These are phyloP conservation scores for Zizania palustris DNA, from an alignment of 202 grass and related monocot species.

Conservation along the genomic window DNA sequence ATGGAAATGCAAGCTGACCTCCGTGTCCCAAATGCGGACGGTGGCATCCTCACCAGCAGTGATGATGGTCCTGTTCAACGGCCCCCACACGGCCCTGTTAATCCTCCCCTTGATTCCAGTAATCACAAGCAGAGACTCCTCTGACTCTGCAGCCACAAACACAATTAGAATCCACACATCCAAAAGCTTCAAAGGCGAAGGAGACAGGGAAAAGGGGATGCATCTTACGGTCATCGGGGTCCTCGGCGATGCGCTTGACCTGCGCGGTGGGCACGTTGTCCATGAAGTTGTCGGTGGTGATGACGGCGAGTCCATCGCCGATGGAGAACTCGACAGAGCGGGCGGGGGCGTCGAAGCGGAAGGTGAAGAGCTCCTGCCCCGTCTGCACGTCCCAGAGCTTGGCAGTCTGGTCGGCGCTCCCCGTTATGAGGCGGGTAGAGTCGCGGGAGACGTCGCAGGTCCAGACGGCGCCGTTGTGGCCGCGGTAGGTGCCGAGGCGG, in stretches of 20 bases:
- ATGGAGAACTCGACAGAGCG: constrained; percentile 73
- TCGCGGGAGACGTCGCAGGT: constrained; percentile 86
- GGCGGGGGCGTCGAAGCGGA: constrained; percentile 77
- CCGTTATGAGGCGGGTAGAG: constrained; percentile 70
- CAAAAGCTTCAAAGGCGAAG: neutral
- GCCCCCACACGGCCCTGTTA: constrained; percentile 90
- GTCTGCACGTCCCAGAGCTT: constrained; percentile 91
- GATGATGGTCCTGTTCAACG: constrained; percentile 85
- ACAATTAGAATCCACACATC: neutral
- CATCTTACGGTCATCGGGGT: constrained; percentile 62
- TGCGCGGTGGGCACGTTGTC: constrained; percentile 71
- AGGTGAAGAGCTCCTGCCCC: constrained; percentile 70
- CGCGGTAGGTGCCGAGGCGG: constrained; percentile 80
- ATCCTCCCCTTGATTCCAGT: constrained; percentile 81
- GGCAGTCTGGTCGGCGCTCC: constrained; percentile 79
- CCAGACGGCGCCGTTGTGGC: constrained; percentile 93
- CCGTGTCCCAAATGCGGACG: constrained; percentile 82
- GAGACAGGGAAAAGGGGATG: too few relatives aligned
- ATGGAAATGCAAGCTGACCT: constrained; percentile 48
- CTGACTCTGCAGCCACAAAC: constrained; percentile 58
- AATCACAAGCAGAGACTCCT: constrained; percentile 69
- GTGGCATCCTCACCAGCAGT: constrained; percentile 80
- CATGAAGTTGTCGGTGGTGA: constrained; percentile 93
- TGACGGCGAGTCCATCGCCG: constrained; percentile 68
- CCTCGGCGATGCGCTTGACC: constrained; percentile 76